A percentile compares a stretch with the other conserved stretches of the same genome.
These are phyloP conservation scores for Hyaloscypha variabilis DNA, from an alignment of 495 filamentous ascomycete species.

Conservation along the genomic window DNA sequence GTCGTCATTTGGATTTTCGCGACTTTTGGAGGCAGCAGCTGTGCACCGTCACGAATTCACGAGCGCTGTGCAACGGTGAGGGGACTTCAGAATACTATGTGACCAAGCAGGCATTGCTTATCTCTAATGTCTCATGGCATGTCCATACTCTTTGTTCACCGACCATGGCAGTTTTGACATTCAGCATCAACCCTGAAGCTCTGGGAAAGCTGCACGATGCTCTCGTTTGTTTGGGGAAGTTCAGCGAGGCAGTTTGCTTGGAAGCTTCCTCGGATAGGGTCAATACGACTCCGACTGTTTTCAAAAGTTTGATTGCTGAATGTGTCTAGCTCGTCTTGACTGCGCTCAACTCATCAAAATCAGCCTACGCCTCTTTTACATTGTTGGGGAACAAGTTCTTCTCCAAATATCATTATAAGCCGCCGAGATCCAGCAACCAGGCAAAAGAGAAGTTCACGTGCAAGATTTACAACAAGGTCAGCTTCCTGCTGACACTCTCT, in stretches of 20 bases:
- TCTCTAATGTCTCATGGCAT: not conserved
- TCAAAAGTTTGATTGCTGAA: not conserved
- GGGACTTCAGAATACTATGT: not conserved
- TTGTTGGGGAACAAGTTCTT: conserved; percentile 81
- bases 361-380: conserved; percentile 83
- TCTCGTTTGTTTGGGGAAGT: conserved; percentile 86
- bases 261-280: conserved; percentile 80
- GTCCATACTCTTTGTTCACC: not conserved
- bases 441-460: conserved; percentile 67
- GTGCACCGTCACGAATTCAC: not conserved
- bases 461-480: conserved; percentile 70
- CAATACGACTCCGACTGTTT: conserved; percentile 27
- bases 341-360: conserved; percentile 88
- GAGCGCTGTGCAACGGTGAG: not conserved
- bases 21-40: not conserved
- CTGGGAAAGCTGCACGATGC: conserved; percentile 77
- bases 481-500: conserved; percentile 4
- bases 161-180: conserved; percentile 71
- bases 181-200: conserved; percentile 77
- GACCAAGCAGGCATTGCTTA: not conserved
- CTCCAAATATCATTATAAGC: conserved; percentile 68
- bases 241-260: conserved; percentile 85
- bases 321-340: conserved; percentile 71
- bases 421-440: conserved; percentile 31
- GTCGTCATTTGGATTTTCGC: conserved; percentile 6